Percentiles rank a stretch among this genome's conserved stretches.
These are phyloP conservation scores for Fusarium guadeloupense DNA, from an alignment of 2,329 filamentous ascomycete genomes.

Conservation along the genomic window DNA sequence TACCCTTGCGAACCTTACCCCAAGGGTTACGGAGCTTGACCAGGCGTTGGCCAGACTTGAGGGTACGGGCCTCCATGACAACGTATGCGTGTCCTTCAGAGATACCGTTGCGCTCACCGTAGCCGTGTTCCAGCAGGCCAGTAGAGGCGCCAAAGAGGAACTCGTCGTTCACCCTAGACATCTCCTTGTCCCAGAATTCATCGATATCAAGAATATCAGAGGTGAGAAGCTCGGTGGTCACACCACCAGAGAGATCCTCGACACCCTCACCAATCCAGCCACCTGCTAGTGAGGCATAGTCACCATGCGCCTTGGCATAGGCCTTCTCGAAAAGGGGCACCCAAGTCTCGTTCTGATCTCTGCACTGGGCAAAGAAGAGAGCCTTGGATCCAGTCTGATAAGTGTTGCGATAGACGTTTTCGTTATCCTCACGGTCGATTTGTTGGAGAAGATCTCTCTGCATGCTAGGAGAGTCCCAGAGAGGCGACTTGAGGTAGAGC, in stretches of 20 bases:
- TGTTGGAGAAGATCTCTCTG: conserved; percentile 79
- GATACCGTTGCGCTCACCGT: conserved; percentile 68
- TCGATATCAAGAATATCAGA: conserved; percentile 81
- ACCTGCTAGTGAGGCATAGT: conserved; percentile 75
- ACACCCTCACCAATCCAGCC: conserved; percentile 73
- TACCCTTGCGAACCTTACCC: conserved; percentile 65
- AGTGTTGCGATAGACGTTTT: conserved; percentile 74
- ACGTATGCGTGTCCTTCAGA: conserved; percentile 68
- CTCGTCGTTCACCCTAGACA: conserved; percentile 81
- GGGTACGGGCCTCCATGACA: conserved; percentile 65
- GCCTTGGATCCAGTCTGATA: conserved; percentile 81
- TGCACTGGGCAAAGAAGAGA: conserved; percentile 80
- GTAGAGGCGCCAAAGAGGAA: conserved; percentile 79
- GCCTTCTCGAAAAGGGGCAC: conserved; percentile 83
- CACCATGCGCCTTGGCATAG: conserved; percentile 84
- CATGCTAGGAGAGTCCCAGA: conserved; percentile 81
- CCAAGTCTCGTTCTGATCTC: conserved; percentile 83
- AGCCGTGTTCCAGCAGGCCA: conserved; percentile 70
- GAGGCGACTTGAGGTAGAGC: conserved; percentile 82
- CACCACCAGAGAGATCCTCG: conserved; percentile 71
- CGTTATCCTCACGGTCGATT: conserved; percentile 76
- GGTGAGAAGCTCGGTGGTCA: conserved; percentile 74
- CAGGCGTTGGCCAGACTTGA: conserved; percentile 63
- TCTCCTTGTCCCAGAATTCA: conserved; percentile 83
- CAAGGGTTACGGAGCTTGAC: conserved; percentile 69